phyloP scores from a whole-genome alignment of 1,284 basidiomycete species.

The Ganoderma resinaceum region DNA sequence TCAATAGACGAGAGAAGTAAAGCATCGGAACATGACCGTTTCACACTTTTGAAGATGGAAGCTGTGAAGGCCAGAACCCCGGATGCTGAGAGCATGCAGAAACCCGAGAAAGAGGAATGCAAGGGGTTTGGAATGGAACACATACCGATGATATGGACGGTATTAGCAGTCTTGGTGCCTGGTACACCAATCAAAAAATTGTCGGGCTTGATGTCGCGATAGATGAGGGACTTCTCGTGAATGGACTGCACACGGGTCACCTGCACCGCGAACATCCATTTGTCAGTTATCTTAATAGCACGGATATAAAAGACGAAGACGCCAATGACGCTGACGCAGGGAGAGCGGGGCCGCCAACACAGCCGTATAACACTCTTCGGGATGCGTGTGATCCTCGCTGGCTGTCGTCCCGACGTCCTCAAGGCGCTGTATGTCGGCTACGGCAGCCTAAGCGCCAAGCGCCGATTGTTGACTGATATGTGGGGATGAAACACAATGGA shows the following conservation, averaged over 20 bases:
- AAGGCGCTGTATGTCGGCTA: constrained; percentile 24
- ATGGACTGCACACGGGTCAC: constrained; percentile 97
- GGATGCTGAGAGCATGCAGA: neutral
- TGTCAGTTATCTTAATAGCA: neutral
- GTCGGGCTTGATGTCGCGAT: constrained; percentile 99
- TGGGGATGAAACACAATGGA: constrained; percentile 18
- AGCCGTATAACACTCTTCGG: neutral
- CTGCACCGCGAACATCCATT: constrained; percentile 47
- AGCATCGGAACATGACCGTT: neutral
- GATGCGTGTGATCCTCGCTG: neutral
- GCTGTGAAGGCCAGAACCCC: neutral
- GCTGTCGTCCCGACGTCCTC: constrained; percentile 10
- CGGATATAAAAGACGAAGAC: neutral
- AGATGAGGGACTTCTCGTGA: constrained; percentile 98
- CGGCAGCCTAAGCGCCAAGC: constrained; percentile 20
- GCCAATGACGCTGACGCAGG: neutral
- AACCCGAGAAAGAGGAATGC: neutral
- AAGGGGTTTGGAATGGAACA: constrained; percentile 15
- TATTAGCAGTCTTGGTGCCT: constrained; percentile 90
- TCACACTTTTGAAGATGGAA: neutral
- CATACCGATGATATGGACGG: constrained; percentile 90
- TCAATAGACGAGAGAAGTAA: neutral
- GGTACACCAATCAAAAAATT: constrained; percentile 98
- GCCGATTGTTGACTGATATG: constrained; percentile 22
- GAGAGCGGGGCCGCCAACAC: neutral